phyloP scores from a whole-genome alignment of 441 rosid genomes.

The Rhodomyrtus psidioides region DNA sequence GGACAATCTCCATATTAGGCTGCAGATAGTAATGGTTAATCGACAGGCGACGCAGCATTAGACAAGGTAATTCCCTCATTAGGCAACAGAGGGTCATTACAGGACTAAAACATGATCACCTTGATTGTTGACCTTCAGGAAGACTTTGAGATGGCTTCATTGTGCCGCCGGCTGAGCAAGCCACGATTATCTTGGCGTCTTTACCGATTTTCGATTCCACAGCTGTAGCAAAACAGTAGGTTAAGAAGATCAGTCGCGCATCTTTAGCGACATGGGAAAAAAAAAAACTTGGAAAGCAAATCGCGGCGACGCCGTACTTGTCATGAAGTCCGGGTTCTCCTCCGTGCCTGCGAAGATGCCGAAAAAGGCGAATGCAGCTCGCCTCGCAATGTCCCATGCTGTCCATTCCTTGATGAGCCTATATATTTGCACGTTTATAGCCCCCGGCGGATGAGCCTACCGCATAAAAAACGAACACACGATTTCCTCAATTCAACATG shows the following conservation, averaged over 20 bases:
- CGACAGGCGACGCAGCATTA: background rate
- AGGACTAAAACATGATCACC: constrained; percentile 24
- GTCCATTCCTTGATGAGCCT: constrained; percentile 94
- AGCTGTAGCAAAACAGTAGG: constrained; percentile 24
- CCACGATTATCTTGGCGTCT: constrained; percentile 83
- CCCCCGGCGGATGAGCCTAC: constrained; percentile 79
- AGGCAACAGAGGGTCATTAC: background rate
- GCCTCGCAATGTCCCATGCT: constrained; percentile 78
- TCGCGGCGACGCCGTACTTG: constrained; percentile 23
- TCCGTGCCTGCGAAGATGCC: constrained; percentile 96
- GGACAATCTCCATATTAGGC: background rate
- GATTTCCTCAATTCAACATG: background rate
- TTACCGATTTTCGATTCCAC: constrained; percentile 71
- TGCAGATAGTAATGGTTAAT: background rate
- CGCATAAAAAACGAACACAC: background rate
- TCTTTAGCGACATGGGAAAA: background rate
- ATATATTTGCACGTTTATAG: constrained; percentile 79
- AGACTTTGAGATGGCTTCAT: constrained; percentile 83
- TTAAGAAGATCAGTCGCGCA: background rate
- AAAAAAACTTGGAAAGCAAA: background rate
- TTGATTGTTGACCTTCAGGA: constrained; percentile 93
- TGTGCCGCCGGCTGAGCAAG: constrained; percentile 84
- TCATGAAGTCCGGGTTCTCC: constrained; percentile 83
- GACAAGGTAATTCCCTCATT: background rate
- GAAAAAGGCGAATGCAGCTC: constrained; percentile 92